Conservation (phyloP, 2,329 filamentous ascomycete genomes). For the Beauveria australis region DNA sequence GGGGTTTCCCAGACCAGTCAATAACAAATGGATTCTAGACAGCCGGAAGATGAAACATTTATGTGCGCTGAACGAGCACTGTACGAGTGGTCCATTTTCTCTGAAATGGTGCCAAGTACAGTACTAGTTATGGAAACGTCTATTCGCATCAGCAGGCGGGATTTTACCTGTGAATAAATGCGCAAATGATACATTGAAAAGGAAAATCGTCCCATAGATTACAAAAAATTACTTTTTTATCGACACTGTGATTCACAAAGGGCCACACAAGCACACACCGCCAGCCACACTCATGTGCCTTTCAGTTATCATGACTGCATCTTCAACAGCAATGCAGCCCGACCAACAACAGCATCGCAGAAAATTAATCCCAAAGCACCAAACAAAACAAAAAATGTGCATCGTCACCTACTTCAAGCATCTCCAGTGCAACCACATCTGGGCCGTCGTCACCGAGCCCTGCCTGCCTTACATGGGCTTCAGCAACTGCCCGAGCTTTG, state of each 20-base stretch:
- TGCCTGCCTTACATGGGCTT: slow-evolving; percentile 45
- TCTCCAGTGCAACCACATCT: slow-evolving; percentile 42
- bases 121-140: too few species aligned
- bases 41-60: too few species aligned
- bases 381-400: slow-evolving; percentile 35
- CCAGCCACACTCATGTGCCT: not conserved
- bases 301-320: not conserved
- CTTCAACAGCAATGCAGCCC: not conserved
- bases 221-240: too few species aligned
- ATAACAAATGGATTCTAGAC: too few species aligned
- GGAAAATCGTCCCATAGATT: too few species aligned
- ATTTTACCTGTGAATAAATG: too few species aligned
- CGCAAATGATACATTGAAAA: not conserved
- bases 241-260: not conserved
- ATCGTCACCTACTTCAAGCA: slow-evolving; percentile 38
- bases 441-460: slow-evolving; percentile 38
- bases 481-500: slow-evolving; percentile 36
- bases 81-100: too few species aligned
- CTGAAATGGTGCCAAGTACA: too few species aligned
- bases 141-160: too few species aligned
- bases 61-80: too few species aligned
- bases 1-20: too few species aligned
- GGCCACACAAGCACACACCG: not conserved
- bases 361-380: not conserved
- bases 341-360: not conserved